Conservation (phyloP, 2,329 filamentous ascomycete genomes). For the Calonectria crousiana region DNA sequence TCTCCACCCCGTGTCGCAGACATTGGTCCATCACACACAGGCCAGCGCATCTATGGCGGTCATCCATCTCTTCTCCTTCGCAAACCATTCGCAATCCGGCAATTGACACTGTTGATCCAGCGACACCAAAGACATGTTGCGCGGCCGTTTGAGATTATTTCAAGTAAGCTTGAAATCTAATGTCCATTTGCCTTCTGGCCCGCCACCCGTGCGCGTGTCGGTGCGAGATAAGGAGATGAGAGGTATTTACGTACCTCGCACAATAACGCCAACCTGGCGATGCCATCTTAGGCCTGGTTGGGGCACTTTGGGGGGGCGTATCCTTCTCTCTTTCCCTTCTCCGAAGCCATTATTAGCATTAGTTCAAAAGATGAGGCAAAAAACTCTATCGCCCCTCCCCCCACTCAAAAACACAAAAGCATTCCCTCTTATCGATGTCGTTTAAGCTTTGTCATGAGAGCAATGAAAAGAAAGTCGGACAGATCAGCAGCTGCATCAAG, state of each 20-base stretch:
- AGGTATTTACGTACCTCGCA: slow-evolving; percentile 27
- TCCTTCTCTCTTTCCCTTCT: background rate
- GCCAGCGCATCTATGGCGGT: background rate
- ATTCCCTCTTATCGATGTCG: slow-evolving; percentile 2
- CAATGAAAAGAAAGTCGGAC: background rate
- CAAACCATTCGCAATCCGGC: background rate
- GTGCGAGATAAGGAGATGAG: slow-evolving; percentile 32
- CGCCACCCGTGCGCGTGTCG: slow-evolving; percentile 34
- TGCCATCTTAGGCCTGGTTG: slow-evolving; percentile 3
- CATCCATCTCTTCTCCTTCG: slow-evolving; percentile 8
- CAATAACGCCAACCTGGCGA: slow-evolving; percentile 17
- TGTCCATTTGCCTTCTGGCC: slow-evolving; percentile 30
- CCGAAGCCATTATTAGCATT: background rate
- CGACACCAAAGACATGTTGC: slow-evolving; percentile 39
- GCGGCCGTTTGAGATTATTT: slow-evolving; percentile 43
- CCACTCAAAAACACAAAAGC: background rate
- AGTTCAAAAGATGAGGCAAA: background rate
- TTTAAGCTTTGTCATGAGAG: slow-evolving; percentile 5
- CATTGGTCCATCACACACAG: slow-evolving; percentile 16
- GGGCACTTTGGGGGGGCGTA: background rate
- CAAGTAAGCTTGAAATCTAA: slow-evolving; percentile 47
- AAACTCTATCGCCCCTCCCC: slow-evolving; percentile 2
- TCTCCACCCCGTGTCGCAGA: slow-evolving; percentile 16
- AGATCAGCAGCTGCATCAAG: slow-evolving; percentile 11
- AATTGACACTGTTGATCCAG: slow-evolving; percentile 15